A percentile compares a stretch with the other conserved stretches of the same genome.
Conservation (phyloP, 2,329 filamentous ascomycete genomes). For the Aspergillus ochraceus region DNA sequence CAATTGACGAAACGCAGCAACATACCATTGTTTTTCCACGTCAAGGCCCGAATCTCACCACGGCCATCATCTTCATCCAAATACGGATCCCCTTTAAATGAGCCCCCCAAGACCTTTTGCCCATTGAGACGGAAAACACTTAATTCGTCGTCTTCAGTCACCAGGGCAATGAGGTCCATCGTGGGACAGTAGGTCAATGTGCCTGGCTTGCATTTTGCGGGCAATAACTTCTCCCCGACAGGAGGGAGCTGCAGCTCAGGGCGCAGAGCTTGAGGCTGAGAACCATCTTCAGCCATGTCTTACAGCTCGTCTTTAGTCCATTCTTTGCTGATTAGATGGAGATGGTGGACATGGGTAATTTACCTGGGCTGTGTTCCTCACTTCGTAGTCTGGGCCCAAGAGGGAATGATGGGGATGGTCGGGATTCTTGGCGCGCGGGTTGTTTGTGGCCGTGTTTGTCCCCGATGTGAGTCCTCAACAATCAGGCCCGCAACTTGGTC, state of each 20-base stretch:
- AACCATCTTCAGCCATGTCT: conserved; percentile 25
- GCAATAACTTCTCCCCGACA: conserved; percentile 42
- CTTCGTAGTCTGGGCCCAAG: background rate
- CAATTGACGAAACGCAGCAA: conserved; percentile 2
- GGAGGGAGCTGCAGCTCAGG: conserved; percentile 37
- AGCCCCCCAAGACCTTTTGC: conserved; percentile 63
- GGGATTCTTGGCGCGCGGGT: conserved; percentile 19
- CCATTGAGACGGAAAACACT: conserved; percentile 77
- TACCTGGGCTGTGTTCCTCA: background rate
- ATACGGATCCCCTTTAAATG: conserved; percentile 41
- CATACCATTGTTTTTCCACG: conserved; percentile 69
- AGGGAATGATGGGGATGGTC: conserved; percentile 6
- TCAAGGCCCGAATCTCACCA: conserved; percentile 47
- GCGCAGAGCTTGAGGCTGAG: conserved; percentile 5
- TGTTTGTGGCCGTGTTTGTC: conserved; percentile 6
- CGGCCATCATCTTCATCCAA: conserved; percentile 44
- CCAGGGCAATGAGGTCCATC: conserved; percentile 77
- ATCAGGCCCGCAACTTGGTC: background rate
- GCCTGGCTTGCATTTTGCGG: conserved; percentile 43
- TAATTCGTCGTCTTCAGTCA: conserved; percentile 66
- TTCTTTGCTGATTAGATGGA: conserved; percentile 13
- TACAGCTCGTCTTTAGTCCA: conserved; percentile 21
- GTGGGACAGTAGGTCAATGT: conserved; percentile 75
- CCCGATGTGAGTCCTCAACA: background rate
- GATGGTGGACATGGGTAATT: background rate